These are phyloP conservation scores for Talaromyces borbonicus DNA, from an alignment of 495 filamentous ascomycete species.

Conservation along the genomic window DNA sequence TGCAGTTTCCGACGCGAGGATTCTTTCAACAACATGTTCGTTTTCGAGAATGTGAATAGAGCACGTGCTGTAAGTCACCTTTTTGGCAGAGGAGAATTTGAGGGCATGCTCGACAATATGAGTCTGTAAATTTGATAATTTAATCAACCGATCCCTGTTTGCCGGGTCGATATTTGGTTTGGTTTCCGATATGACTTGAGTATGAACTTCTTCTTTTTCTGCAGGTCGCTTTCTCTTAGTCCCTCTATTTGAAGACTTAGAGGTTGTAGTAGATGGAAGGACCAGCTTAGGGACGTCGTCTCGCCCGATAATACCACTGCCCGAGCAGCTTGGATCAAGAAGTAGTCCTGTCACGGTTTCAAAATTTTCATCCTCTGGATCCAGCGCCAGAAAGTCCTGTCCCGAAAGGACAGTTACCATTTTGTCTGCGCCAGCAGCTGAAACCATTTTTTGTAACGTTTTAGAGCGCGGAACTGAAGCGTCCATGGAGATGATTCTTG, in stretches of 20 bases:
- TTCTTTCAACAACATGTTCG: constrained; percentile 66
- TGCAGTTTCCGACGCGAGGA: constrained; percentile 57
- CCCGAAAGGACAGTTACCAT: constrained; percentile 56
- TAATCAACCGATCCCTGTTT: constrained; percentile 44
- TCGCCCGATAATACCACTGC: constrained; percentile 84
- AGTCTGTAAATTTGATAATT: constrained; percentile 69
- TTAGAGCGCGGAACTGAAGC: constrained; percentile 44
- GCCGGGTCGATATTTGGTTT: constrained; percentile 29
- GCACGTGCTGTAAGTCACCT: constrained; percentile 86
- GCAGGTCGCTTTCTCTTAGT: constrained; percentile 35
- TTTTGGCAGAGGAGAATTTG: constrained; percentile 62
- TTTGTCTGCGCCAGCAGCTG: constrained; percentile 55
- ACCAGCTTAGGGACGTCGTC: constrained; percentile 59
- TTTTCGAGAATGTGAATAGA: constrained; percentile 82
- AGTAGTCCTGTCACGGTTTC: constrained; percentile 60
- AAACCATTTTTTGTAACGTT: constrained; percentile 74
- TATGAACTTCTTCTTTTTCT: constrained; percentile 14
- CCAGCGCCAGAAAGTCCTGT: constrained; percentile 68
- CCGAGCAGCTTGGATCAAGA: constrained; percentile 88
- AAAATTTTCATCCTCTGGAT: constrained; percentile 47
- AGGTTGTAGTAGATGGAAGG: constrained; percentile 22
- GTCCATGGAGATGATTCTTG: constrained; percentile 33
- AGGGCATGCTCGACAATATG: constrained; percentile 74
- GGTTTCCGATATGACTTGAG: too few species aligned
- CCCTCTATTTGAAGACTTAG: constrained; percentile 12